Conservation (phyloP, 2,329 filamentous ascomycete species). For the Fusarium zealandicum region DNA sequence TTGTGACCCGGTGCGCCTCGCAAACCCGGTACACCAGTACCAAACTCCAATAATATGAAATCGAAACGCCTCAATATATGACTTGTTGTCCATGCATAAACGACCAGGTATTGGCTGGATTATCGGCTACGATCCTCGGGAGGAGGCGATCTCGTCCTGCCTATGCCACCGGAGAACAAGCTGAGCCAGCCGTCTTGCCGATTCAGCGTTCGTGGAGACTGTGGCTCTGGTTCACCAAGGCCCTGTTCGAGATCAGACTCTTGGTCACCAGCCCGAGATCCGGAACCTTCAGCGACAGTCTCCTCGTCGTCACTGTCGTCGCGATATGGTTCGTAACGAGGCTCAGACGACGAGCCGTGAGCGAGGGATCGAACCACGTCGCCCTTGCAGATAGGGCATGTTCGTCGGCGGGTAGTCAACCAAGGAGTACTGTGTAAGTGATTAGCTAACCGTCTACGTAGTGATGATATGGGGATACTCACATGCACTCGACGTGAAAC, state of each 20-base stretch:
- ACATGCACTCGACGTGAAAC: conserved; percentile 99
- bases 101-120: background rate
- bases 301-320: conserved; percentile 55
- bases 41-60: conserved; percentile 30
- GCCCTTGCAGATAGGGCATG: conserved; percentile 98
- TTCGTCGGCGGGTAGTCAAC: conserved; percentile 92
- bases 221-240: conserved; percentile 34
- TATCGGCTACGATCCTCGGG: conserved; percentile 40
- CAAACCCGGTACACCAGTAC: conserved; percentile 17
- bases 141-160: conserved; percentile 34
- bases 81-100: conserved; percentile 6
- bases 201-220: conserved; percentile 29
- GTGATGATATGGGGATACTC: conserved; percentile 54
- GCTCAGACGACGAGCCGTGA: conserved; percentile 58
- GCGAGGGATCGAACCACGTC: conserved; percentile 83
- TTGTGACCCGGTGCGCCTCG: conserved; percentile 21
- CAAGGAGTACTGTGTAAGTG: conserved; percentile 78
- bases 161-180: conserved; percentile 46
- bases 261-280: conserved; percentile 42
- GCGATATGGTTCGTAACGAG: conserved; percentile 62
- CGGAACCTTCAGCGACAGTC: conserved; percentile 47
- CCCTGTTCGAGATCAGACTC: conserved; percentile 56
- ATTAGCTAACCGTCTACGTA: conserved; percentile 11
- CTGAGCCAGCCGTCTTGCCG: conserved; percentile 50
- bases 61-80: conserved; percentile 19